A percentile compares a stretch with the other conserved stretches of the same genome.
Conservation (phyloP, 768 basidiomycete genomes). For the Gautieria morchelliformis region DNA sequence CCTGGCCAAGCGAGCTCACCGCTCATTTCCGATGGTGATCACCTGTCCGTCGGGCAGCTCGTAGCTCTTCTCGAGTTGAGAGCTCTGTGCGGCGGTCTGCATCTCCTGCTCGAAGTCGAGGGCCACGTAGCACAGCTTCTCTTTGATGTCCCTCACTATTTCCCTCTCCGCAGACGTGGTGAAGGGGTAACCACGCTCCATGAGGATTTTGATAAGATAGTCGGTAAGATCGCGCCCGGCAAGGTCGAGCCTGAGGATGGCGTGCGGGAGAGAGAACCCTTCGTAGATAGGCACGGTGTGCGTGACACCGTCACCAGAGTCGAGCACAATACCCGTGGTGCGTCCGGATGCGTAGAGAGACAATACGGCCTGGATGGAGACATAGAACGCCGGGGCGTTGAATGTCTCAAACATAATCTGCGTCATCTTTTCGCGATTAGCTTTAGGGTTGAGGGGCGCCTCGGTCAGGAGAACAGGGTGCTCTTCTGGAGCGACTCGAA, state of each 20-base stretch:
- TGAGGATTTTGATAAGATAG: constrained; percentile 43
- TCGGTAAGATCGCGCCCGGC: constrained; percentile 59
- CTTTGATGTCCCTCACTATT: constrained; percentile 64
- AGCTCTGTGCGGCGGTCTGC: constrained; percentile 56
- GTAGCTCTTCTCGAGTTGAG: constrained; percentile 62
- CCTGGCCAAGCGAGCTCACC: constrained; percentile 37
- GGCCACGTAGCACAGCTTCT: constrained; percentile 74
- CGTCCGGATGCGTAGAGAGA: constrained; percentile 66
- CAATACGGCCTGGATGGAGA: constrained; percentile 84
- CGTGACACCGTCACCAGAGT: constrained; percentile 66
- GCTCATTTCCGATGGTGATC: constrained; percentile 78
- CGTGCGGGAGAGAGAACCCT: constrained; percentile 58
- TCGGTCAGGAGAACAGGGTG: constrained; percentile 89
- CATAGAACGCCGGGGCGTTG: constrained; percentile 89
- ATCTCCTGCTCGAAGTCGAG: constrained; percentile 68
- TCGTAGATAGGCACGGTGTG: constrained; percentile 71
- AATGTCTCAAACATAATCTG: constrained; percentile 97
- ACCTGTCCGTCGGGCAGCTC: constrained; percentile 62
- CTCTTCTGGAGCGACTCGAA: constrained; percentile 88
- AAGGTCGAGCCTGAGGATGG: constrained; percentile 57
- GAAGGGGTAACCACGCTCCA: constrained; percentile 56
- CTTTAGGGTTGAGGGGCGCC: constrained; percentile 88
- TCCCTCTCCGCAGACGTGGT: constrained; percentile 51
- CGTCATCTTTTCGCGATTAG: constrained; percentile 89
- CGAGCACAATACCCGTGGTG: constrained; percentile 66